Evolutionary conservation across 208 protist species (phyloP).

Genomic region (Leishmania martiniquensis): DNA sequence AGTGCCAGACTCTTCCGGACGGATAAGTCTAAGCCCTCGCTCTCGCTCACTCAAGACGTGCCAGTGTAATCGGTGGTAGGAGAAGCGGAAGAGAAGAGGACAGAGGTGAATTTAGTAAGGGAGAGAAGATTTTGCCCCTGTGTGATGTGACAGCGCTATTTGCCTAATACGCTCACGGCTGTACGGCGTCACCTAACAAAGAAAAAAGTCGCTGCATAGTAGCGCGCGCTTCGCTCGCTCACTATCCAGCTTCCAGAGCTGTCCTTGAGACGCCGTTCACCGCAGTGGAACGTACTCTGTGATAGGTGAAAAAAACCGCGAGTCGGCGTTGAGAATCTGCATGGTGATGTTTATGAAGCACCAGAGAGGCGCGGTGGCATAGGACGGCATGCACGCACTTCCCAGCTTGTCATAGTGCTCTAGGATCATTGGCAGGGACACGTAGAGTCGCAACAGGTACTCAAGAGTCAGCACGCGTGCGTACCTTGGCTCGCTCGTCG

Average conservation of each 20-base stretch:
- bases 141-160: background rate
- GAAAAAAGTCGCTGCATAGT: background rate
- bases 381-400: constrained; percentile 54
- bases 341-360: constrained; percentile 66
- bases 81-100: background rate
- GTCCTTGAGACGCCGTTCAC: constrained; percentile 18
- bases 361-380: constrained; percentile 65
- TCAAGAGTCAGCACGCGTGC: constrained; percentile 70
- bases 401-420: constrained; percentile 86
- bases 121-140: background rate
- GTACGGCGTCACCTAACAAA: background rate
- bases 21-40: no score
- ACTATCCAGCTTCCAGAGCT: background rate
- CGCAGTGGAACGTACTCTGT: constrained; percentile 54
- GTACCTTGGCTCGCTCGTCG: constrained; percentile 35
- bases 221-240: background rate
- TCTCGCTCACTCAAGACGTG: background rate
- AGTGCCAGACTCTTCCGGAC: no score
- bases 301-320: constrained; percentile 38
- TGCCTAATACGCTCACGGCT: background rate
- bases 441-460: constrained; percentile 80
- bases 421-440: constrained; percentile 73
- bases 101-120: background rate
- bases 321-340: constrained; percentile 40
- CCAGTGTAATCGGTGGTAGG: background rate